phyloP scores from a whole-genome alignment of 2,329 filamentous ascomycete genomes.

The Calonectria hawksworthii region DNA sequence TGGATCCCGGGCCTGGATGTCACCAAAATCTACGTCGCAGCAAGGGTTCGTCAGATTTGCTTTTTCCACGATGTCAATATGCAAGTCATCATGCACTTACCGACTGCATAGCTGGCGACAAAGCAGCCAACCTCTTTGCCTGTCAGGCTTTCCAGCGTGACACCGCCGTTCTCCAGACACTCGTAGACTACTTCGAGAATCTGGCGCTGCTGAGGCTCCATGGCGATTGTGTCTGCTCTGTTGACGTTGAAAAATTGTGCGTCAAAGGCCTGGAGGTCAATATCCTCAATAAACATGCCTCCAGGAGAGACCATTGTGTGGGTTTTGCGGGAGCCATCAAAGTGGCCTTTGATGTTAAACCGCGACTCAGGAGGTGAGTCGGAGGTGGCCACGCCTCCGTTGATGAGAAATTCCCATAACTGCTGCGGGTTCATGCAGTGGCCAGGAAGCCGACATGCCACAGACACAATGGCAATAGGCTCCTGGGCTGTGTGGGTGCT shows the following conservation, averaged over 20 bases:
- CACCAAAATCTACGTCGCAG: conserved; percentile 52
- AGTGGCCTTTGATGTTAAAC: conserved; percentile 53
- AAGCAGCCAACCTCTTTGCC: conserved; percentile 55
- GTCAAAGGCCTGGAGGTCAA: conserved; percentile 36
- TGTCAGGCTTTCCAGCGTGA: conserved; percentile 47
- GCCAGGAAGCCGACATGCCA: conserved; percentile 59
- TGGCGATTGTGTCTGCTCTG: conserved; percentile 43
- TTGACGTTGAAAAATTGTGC: conserved; percentile 32
- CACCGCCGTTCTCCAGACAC: conserved; percentile 55
- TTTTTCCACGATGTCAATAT: conserved; percentile 9
- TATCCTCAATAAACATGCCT: conserved; percentile 54
- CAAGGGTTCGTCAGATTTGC: conserved; percentile 18
- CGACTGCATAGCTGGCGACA: conserved; percentile 56
- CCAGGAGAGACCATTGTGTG: conserved; percentile 51
- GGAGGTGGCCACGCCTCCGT: conserved; percentile 47
- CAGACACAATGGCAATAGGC: conserved; percentile 58
- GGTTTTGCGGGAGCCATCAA: conserved; percentile 52
- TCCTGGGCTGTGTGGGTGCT: conserved; percentile 10
- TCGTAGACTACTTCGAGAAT: conserved; percentile 58
- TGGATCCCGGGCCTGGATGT: conserved; percentile 54
- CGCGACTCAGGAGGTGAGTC: conserved; percentile 46
- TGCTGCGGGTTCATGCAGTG: conserved; percentile 48
- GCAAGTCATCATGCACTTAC: conserved; percentile 35
- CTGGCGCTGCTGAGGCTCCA: conserved; percentile 59
- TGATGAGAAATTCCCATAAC: conserved; percentile 55